Base-by-base conservation (phyloP, 257 asterid species). In the Nemophila menziesii region DNA sequence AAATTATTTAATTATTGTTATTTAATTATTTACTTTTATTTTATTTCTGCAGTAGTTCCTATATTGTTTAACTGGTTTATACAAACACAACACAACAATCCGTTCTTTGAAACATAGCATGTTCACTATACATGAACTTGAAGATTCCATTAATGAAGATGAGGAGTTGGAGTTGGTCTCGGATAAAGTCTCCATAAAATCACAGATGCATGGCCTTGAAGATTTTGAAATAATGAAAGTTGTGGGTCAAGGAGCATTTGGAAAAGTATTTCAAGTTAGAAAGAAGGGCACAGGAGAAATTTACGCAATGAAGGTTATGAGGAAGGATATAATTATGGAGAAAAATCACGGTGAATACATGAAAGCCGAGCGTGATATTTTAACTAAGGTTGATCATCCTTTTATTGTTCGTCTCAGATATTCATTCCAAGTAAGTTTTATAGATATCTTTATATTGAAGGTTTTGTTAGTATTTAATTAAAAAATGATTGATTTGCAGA, bases 101-200 rank as follows among this genome's bases (percentile, higher is more conserved):
- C n/a, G n/a, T n/a, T n/a, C n/a, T n/a, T n/a, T n/a, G n/a, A n/a
- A n/a, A n/a, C n/a, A n/a, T n/a, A n/a, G n/a, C n/a, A n/a, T n/a
- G n/a, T 16, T 8, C 2, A 34, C 11, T 34, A 34, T 34, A 34
- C 11, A 10, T 34, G 39, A 34, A 2, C 14, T 34, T 10, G 39
- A 34, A 5, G 39, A 7, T 34, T 3, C 39, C 14, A 7, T 34
- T 34, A 0, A 13, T 1, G 39, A 34, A 16, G 39, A 34, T 34
- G 0, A 10, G n/a, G n/a, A n/a, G n/a, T n/a, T n/a, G 11, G 11
- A 34, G 11, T 16, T 10, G 14, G 39, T 10, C 11, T 3, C 16
- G 33, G 40, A 29, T 44, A 56, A 43, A 40, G 18, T 55, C 26
- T 60, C 58, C 39, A n/a, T 22, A 49, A 65, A 55, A 53, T 42